Conservation (phyloP, 352 stramenopile species). For the Pythium dissimile region DNA sequence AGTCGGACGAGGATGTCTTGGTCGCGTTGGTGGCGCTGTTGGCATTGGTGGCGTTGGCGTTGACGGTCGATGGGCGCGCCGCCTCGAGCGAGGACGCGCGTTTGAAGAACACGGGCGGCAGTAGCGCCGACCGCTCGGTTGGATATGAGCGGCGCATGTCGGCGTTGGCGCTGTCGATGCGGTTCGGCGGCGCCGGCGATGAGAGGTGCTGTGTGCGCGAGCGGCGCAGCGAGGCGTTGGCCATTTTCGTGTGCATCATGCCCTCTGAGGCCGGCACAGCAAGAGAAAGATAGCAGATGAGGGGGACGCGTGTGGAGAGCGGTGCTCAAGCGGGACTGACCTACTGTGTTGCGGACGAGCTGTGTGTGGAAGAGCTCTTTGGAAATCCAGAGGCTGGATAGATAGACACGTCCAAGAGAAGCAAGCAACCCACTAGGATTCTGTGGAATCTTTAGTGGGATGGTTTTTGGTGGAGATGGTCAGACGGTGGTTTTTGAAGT, state of each 20-base stretch:
- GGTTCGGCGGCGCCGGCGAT: conserved; percentile 3
- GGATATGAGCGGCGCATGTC: conserved; percentile 15
- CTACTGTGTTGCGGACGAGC: no score
- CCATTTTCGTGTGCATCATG: conserved; percentile 63
- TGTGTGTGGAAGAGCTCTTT: no score
- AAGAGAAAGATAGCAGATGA: not conserved
- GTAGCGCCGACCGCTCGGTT: conserved; percentile 36
- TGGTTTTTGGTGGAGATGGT: not conserved
- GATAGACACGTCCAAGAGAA: no score
- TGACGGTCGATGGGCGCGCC: not conserved
- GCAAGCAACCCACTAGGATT: no score
- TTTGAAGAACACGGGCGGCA: conserved; percentile 23
- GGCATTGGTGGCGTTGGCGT: not conserved
- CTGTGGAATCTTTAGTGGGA: not conserved
- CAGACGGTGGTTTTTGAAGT: conserved; percentile 6
- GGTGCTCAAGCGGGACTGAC: no score
- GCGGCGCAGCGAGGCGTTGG: conserved; percentile 54
- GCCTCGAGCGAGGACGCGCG: conserved; percentile 14
- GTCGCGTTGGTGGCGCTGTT: no score
- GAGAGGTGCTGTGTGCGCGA: conserved; percentile 33
- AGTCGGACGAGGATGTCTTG: no score
- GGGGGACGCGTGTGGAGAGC: not conserved
- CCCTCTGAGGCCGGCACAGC: no score
- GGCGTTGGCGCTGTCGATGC: conserved; percentile 4
- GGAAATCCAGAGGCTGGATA: no score